Percentiles rank a stretch among this genome's conserved stretches.
These are phyloP conservation scores for Panaeolus cyanescens DNA, from an alignment of 768 basidiomycete species.

Conservation along the genomic window DNA sequence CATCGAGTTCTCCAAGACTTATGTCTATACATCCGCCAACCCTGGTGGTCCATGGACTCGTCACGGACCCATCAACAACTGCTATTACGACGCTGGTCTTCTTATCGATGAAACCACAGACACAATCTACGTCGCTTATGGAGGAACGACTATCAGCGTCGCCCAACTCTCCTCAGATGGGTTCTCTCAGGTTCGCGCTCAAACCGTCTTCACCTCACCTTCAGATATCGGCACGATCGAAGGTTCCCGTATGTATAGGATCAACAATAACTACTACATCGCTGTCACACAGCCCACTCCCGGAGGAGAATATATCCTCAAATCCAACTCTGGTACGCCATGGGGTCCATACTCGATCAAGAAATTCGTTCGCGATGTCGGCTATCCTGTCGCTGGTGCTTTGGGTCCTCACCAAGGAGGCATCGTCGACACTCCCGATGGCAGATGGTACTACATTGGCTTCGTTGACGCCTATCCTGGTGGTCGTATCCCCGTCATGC, in stretches of 20 bases:
- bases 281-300: not conserved
- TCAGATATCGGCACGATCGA: not conserved
- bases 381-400: not conserved
- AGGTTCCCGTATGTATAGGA: not conserved
- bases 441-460: constrained; percentile 1
- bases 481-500: not conserved
- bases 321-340: not conserved
- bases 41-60: not conserved
- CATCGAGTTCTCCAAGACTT: not conserved
- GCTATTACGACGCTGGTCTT: not conserved
- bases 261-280: constrained; percentile 1
- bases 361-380: not conserved
- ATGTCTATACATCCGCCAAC: not conserved
- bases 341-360: not conserved
- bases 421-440: not conserved
- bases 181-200: not conserved
- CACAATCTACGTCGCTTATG: not conserved
- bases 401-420: not conserved
- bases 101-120: not conserved
- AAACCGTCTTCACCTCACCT: not conserved
- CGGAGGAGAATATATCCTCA: not conserved
- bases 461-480: not conserved
- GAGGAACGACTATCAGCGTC: not conserved
- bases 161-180: not conserved
- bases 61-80: not conserved